Evolutionary conservation across 2,329 filamentous ascomycete genomes (phyloP).

Genomic region (Basipetospora chlamydospora): DNA sequence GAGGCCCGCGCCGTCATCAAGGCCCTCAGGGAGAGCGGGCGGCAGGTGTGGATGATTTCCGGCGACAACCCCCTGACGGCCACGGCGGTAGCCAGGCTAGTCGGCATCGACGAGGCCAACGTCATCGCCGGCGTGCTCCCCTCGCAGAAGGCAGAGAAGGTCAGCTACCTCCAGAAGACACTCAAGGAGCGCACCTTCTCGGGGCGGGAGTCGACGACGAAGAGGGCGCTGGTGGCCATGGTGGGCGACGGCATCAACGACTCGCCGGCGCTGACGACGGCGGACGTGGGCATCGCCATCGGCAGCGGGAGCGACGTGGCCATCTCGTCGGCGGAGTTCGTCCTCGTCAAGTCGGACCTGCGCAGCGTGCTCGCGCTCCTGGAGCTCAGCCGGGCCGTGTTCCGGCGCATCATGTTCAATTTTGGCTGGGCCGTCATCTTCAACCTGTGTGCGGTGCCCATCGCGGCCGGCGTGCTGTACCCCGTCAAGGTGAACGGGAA

Average conservation of each 20-base stretch:
- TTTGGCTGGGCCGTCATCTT: conserved; percentile 78
- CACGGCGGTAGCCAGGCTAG: conserved; percentile 55
- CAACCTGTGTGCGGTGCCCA: conserved; percentile 62
- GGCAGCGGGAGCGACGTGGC: conserved; percentile 75
- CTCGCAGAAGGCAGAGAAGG: conserved; percentile 62
- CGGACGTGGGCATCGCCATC: conserved; percentile 75
- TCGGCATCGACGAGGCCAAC: conserved; percentile 60
- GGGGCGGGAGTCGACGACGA: conserved; percentile 7
- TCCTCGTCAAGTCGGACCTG: conserved; percentile 61
- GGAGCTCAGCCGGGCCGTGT: conserved; percentile 55
- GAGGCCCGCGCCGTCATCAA: conserved; percentile 53
- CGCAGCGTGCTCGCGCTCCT: conserved; percentile 58
- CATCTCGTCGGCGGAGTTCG: conserved; percentile 67
- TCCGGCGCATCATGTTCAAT: conserved; percentile 68
- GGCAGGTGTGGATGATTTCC: conserved; percentile 81
- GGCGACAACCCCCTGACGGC: conserved; percentile 85
- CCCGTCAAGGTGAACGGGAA: conserved; percentile 30
- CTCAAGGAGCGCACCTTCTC: conserved; percentile 24
- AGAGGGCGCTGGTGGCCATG: conserved; percentile 54
- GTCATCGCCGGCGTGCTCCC: conserved; percentile 82
- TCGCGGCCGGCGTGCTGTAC: conserved; percentile 70
- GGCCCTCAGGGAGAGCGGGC: conserved; percentile 48
- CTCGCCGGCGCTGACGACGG: conserved; percentile 63
- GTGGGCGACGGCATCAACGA: conserved; percentile 87
- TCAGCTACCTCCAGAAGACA: conserved; percentile 45